Conservation (phyloP, 805 yeast species). For the Wickerhamomyces chaumierensis region DNA sequence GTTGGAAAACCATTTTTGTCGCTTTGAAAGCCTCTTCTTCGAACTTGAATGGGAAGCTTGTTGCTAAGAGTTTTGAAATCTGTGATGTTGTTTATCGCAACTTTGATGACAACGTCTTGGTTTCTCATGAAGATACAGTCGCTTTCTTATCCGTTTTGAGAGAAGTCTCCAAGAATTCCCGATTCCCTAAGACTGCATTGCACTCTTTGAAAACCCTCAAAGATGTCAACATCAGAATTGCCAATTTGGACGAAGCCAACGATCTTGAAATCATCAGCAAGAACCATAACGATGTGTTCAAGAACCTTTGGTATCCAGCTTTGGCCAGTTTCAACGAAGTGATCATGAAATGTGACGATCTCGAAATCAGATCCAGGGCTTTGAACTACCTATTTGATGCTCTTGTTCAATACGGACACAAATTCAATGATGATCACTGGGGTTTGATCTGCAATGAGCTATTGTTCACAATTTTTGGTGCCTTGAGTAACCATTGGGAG, state of each 20-base stretch:
- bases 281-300: constrained; percentile 31
- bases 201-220: constrained; percentile 70
- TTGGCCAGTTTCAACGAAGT: constrained; percentile 76
- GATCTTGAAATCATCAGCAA: constrained; percentile 10
- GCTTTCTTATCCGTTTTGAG: constrained; percentile 62
- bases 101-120: constrained; percentile 49
- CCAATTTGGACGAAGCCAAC: constrained; percentile 24
- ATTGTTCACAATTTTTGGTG: constrained; percentile 82
- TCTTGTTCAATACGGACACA: constrained; percentile 65
- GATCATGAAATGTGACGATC: constrained; percentile 86
- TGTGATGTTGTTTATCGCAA: constrained; percentile 51
- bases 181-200: constrained; percentile 69
- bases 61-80: constrained; percentile 51
- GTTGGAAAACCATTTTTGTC: constrained; percentile 86
- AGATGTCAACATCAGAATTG: constrained; percentile 47
- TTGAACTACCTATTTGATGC: constrained; percentile 74
- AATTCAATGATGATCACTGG: constrained; percentile 75
- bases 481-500: constrained; percentile 67
- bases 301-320: constrained; percentile 78
- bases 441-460: constrained; percentile 63
- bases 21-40: constrained; percentile 67
- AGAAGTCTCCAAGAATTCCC: constrained; percentile 73
- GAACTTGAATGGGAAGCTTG: constrained; percentile 45
- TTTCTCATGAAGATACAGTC: constrained; percentile 52
- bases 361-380: constrained; percentile 88